These are phyloP conservation scores for Adansonia grandidieri DNA, from an alignment of 441 rosid species.

Conservation along the genomic window DNA sequence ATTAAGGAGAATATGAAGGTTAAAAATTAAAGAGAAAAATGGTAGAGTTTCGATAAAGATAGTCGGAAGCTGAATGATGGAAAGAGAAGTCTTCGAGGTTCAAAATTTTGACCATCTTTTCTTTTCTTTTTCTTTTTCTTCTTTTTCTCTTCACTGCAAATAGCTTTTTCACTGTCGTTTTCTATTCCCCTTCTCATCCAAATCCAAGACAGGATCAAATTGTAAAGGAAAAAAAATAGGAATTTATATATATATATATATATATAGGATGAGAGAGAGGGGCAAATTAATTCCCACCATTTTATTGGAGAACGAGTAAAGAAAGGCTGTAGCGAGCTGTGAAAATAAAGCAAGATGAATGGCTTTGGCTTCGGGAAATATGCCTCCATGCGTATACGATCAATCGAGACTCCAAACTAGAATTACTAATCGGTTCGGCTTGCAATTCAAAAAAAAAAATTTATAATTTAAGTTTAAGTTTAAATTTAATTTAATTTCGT, in stretches of 20 bases:
- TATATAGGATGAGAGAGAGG: not conserved
- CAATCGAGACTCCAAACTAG: conserved; percentile 24
- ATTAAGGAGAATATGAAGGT: not conserved
- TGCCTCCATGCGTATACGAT: conserved; percentile 55
- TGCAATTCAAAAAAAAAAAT: too few relatives aligned
- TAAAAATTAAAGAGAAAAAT: conserved; percentile 16
- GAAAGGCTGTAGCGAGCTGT: conserved; percentile 46
- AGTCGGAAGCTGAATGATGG: conserved; percentile 58
- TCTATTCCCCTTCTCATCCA: not conserved
- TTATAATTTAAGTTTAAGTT: too few relatives aligned
- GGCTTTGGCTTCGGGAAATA: conserved; percentile 50
- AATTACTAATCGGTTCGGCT: too few relatives aligned
- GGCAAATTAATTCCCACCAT: conserved; percentile 40
- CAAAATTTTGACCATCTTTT: conserved; percentile 62
- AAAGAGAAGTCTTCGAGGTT: conserved; percentile 62
- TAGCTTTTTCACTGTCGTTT: conserved; percentile 48
- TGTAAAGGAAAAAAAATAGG: not conserved
- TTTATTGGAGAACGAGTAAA: conserved; percentile 76
- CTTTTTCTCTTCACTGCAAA: conserved; percentile 28
- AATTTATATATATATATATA: too few relatives aligned
- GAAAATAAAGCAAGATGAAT: conserved; percentile 49
- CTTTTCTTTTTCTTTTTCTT: not conserved
- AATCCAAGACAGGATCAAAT: not conserved
- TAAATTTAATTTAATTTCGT: too few relatives aligned
- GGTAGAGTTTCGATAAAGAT: conserved; percentile 37